Base-by-base conservation (phyloP, 2,329 filamentous ascomycete species). In the Ophiosphaerella narmari region DNA sequence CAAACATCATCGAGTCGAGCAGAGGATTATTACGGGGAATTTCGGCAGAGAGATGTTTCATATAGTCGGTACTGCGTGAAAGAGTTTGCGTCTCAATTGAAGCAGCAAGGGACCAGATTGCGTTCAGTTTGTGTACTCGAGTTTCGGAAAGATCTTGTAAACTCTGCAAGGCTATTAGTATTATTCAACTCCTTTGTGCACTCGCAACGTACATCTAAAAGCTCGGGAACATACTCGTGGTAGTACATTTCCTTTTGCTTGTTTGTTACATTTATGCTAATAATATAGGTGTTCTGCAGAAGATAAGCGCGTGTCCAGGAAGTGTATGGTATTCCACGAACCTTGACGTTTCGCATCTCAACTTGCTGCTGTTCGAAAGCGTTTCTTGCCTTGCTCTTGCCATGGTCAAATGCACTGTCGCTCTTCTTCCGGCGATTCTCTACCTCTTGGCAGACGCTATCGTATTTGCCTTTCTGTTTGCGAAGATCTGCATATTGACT, bases 241-340 rank as follows among this genome's bases (percentile, higher is more conserved):
- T 96, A 99, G 78, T 97, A 97, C 69, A 88, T 90, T 71, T 97
- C 91, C 78, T 97, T 99, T 68, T 96, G 87, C 77, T 94, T 96
- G 76, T 99, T 99, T 31, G 92, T 95, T 50, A 97, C 90, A 70
- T 96, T 96, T 77, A 99, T 96, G 54, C 86, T 84, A 66, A 99
- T 96, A 54, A 99, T 78, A 70, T 99, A 99, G n/a, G 89, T 91
- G 73, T 99, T 99, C 80, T 85, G 12, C 59, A 12, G 14, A 5
- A 38, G 38, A 71, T 74, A 46, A 69, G 62, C 51, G 21, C 52
- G 29, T 31, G 26, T n/a, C n/a, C 12, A 14, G 3, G 3, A 41
- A 18, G 26, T 9, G 31, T 43, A 13, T 16, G 5, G 7, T 9
- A 46, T 45, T 34, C 5, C 11, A 23, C 43, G 14, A 57, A 73